phyloP scores from a whole-genome alignment of 805 yeast genomes.

The Myxozyma monticola region DNA sequence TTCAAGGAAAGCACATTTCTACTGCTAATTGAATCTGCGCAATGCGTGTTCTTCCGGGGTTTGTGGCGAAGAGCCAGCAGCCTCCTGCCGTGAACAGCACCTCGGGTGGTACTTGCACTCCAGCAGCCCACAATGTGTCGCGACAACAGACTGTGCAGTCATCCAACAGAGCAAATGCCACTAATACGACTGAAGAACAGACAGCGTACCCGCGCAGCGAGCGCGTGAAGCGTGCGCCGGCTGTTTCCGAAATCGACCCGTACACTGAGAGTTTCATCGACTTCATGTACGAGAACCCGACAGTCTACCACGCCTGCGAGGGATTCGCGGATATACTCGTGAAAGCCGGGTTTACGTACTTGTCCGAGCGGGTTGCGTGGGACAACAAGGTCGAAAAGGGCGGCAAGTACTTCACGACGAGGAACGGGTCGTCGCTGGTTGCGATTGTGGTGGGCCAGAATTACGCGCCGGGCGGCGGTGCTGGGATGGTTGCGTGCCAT shows the following conservation, averaged over 20 bases:
- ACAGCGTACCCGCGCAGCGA: slow-evolving; percentile 19
- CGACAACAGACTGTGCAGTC: no score
- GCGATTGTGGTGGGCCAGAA: slow-evolving; percentile 69
- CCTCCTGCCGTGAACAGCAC: no score
- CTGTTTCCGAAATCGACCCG: slow-evolving; percentile 19
- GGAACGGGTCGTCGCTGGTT: slow-evolving; percentile 66
- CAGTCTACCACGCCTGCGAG: slow-evolving; percentile 74
- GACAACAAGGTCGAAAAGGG: slow-evolving; percentile 42
- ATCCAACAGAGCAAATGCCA: no score
- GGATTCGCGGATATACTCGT: slow-evolving; percentile 55
- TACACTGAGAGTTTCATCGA: slow-evolving; percentile 23
- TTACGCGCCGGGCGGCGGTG: slow-evolving; percentile 62
- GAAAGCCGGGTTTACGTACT: slow-evolving; percentile 60
- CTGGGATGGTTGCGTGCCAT: slow-evolving; percentile 53
- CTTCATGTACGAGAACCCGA: slow-evolving; percentile 31
- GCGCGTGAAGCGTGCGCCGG: slow-evolving; percentile 14
- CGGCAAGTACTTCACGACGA: slow-evolving; percentile 64
- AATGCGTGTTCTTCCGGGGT: no score
- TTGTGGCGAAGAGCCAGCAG: no score
- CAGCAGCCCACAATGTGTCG: no score
- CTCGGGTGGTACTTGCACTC: no score
- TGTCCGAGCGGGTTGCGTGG: slow-evolving; percentile 66
- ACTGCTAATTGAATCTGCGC: no score
- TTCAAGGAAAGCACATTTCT: no score
- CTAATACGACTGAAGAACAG: background rate